Evolutionary conservation across 768 basidiomycete genomes (phyloP).

Genomic region (Leccinum obscurum): DNA sequence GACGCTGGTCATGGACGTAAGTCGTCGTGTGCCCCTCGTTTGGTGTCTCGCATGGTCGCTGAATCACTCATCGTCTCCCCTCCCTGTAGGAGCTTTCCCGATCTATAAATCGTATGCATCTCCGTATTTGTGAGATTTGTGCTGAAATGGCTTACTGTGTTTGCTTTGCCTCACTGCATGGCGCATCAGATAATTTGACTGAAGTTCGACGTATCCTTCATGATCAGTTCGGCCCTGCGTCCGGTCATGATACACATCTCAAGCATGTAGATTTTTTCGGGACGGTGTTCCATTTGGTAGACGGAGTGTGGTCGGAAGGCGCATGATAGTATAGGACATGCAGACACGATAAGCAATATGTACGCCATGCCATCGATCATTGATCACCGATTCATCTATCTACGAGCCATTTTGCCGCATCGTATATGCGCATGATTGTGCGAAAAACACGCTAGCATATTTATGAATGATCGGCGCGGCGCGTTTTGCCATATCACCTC

Average conservation of each 20-base stretch:
- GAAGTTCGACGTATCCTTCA: not conserved
- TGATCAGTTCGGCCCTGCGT: not conserved
- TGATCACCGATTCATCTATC: no score
- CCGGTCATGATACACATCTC: not conserved
- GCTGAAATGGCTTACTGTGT: no score
- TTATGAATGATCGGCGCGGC: no score
- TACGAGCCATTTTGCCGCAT: no score
- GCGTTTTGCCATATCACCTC: no score
- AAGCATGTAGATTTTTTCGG: not conserved
- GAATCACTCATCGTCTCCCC: not conserved
- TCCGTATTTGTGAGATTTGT: not conserved
- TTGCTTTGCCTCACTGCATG: not conserved
- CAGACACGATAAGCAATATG: no score
- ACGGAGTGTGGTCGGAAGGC: slow-evolving; percentile 8
- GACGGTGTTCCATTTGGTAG: not conserved
- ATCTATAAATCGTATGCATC: not conserved
- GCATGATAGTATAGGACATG: no score
- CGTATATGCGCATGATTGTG: no score
- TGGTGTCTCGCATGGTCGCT: not conserved
- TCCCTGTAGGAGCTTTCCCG: not conserved
- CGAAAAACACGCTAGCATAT: no score
- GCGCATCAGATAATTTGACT: not conserved
- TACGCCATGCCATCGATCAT: no score
- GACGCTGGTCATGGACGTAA: not conserved
- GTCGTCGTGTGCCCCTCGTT: not conserved